Base-by-base conservation (phyloP, 164 flowering plant species). In the Stephania yunnanensis region DNA sequence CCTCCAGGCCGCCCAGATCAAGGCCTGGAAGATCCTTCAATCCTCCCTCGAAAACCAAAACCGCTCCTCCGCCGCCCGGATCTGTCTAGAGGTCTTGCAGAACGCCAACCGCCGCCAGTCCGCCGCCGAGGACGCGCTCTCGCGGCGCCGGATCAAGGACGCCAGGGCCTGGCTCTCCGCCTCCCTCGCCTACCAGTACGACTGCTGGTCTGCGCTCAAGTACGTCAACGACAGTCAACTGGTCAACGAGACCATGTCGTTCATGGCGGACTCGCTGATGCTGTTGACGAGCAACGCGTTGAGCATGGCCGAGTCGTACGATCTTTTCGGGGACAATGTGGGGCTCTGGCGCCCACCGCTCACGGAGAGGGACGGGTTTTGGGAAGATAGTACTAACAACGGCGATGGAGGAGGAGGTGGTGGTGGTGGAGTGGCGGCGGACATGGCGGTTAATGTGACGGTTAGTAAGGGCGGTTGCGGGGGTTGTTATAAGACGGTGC, bases 291-390 rank as follows among this genome's bases (percentile, higher is more conserved):
- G 94, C 77, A 88, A 88, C 75, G 90, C 92, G 1, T 77, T 95
- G 25, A 85, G 89, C 81, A 88, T 95, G 92, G 6, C 88, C 36
- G n/a, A 71, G 46, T 80, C 97, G 2, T 88, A 85, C 72, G 97
- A 89, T 61, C 48, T 50, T 7, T 87, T 71, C 80, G 92, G 94
- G 0, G 74, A 79, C 15, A 83, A 89, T 6, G 81, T 80, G 13
- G 83, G 10, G 19, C 70, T 78, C 10, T 95, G 98, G 98, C 55
- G 22, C 64, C 92, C 92, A 10, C 93, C 93, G 1, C 3, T 31
- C 85, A 92, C 99, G n/a, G 99, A 95, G 84, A 82, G 99, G 30
- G 84, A 85, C 73, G 95, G 97, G 68, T 89, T 91, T 73, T 95
- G 95, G 97, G 95, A 83, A 68, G 71, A 58, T 19, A 10, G 55